Percentiles rank a stretch among this genome's conserved stretches.
phyloP scores from a whole-genome alignment of 768 basidiomycete species.

The Austroboletus eburneus region DNA sequence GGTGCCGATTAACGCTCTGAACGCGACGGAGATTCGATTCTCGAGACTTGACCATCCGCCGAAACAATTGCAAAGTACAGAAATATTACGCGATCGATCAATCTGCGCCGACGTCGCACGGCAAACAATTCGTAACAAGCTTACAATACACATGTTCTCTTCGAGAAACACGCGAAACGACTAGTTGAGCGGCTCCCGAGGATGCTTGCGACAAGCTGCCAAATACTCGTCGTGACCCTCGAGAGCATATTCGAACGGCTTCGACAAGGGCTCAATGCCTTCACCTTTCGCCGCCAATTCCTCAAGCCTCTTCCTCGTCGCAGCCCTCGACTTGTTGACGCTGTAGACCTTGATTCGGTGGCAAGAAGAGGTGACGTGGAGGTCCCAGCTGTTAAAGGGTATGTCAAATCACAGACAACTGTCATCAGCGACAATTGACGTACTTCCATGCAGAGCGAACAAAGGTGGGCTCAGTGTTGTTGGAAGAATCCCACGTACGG shows the following conservation, averaged over 20 bases:
- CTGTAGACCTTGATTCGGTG: slow-evolving; percentile 54
- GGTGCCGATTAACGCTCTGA: too few species aligned
- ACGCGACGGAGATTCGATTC: too few species aligned
- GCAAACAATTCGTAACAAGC: too few species aligned
- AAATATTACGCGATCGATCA: too few species aligned
- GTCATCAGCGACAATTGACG: slow-evolving; percentile 10
- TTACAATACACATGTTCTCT: too few species aligned
- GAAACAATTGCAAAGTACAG: too few species aligned
- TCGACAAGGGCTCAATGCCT: slow-evolving; percentile 18
- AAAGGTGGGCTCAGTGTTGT: slow-evolving; percentile 54
- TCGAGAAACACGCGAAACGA: too few species aligned
- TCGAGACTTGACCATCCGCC: too few species aligned
- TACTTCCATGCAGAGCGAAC: slow-evolving; percentile 55
- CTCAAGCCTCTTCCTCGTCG: slow-evolving; percentile 40
- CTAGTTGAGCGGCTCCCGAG: slow-evolving; percentile 8
- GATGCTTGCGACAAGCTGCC: slow-evolving; percentile 1
- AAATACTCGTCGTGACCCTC: slow-evolving; percentile 8
- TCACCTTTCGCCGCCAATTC: slow-evolving; percentile 37
- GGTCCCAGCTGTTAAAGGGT: slow-evolving; percentile 39
- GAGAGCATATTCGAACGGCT: slow-evolving; percentile 7
- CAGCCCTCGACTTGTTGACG: slow-evolving; percentile 41
- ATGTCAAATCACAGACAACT: not conserved
- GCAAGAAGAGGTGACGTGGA: slow-evolving; percentile 50
- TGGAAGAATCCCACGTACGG: slow-evolving; percentile 54
- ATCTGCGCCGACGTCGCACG: too few species aligned